phyloP scores from a whole-genome alignment of 306 rosid genomes.

The Canavalia ensiformis region DNA sequence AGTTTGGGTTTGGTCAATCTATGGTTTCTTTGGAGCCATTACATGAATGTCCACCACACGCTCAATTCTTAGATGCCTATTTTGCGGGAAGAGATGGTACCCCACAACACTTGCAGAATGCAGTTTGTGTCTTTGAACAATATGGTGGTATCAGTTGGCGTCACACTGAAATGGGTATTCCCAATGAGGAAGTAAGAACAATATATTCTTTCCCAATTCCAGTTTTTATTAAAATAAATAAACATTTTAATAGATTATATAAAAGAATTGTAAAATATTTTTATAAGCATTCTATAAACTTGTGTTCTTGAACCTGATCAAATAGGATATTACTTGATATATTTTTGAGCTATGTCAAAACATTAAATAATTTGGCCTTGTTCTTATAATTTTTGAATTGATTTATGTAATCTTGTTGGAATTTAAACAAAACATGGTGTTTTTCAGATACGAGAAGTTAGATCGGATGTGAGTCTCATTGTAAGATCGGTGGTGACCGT shows the following conservation, averaged over 20 bases:
- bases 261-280: too few relatives aligned
- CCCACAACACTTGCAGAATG: conserved; percentile 46
- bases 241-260: too few relatives aligned
- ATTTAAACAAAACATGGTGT: not conserved
- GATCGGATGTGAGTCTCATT: conserved; percentile 51
- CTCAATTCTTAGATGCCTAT: conserved; percentile 43
- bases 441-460: conserved; percentile 46
- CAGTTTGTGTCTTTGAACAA: conserved; percentile 56
- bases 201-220: too few relatives aligned
- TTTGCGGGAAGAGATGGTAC: conserved; percentile 21
- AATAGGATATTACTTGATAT: not conserved
- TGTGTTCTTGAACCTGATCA: not conserved
- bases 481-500: conserved; percentile 55
- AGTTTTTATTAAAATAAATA: too few relatives aligned
- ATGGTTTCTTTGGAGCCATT: conserved; percentile 50
- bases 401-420: not conserved
- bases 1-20: conserved; percentile 51
- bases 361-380: not conserved
- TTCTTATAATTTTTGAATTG: not conserved
- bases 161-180: conserved; percentile 52
- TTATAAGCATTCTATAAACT: too few relatives aligned
- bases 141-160: conserved; percentile 52
- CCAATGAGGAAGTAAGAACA: conserved; percentile 33
- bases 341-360: not conserved
- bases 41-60: conserved; percentile 51